These are phyloP conservation scores for Aeschynomene evenia DNA, from an alignment of 306 rosid species.

Conservation along the genomic window DNA sequence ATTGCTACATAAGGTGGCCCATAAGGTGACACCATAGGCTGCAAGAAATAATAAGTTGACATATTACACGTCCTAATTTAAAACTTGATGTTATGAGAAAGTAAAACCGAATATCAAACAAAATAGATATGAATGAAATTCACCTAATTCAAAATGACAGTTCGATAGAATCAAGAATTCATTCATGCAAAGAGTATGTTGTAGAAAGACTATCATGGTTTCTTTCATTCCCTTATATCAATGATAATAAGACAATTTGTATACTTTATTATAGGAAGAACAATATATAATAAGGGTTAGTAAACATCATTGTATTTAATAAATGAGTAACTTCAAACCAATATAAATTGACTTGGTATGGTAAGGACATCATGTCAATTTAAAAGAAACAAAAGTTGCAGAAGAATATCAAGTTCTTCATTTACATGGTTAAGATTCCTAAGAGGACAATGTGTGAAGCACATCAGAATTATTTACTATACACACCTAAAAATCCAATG, in stretches of 20 bases:
- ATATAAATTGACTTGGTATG: no score
- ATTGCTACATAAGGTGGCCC: no score
- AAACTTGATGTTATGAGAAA: constrained; percentile 9
- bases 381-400: no score
- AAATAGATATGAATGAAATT: neutral
- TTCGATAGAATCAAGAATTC: neutral
- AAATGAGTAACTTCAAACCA: neutral
- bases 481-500: no score
- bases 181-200: neutral
- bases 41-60: no score
- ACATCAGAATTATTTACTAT: no score
- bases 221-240: constrained; percentile 10
- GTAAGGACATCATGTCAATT: no score
- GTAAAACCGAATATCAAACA: neutral
- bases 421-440: no score
- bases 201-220: neutral
- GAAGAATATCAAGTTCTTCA: no score
- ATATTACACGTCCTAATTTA: no score
- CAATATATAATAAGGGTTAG: constrained; percentile 11
- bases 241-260: neutral
- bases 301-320: constrained; percentile 5
- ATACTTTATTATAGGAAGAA: neutral
- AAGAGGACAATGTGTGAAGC: no score
- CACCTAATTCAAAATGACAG: constrained; percentile 5
- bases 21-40: no score